Evolutionary conservation across 352 stramenopile genomes (phyloP), one percentile per base, ranked within the genome.

Genomic region (Saprolegnia diclina): DNA sequence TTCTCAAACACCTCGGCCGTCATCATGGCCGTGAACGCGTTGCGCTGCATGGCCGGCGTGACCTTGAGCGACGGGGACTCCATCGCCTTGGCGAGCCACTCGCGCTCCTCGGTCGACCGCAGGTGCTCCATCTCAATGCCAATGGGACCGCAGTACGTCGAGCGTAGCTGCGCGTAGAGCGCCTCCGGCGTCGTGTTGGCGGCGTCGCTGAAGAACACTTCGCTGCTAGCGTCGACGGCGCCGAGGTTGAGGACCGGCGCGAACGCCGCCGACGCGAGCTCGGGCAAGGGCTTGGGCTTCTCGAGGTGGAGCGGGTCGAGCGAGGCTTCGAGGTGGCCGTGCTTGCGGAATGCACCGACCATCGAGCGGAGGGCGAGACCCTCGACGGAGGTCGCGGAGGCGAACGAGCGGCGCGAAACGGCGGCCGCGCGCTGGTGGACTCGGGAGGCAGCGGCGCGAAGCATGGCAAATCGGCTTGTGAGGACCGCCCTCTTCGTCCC

Each of bases 111-210:
- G 0, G 65, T 4, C 0, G 77, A 81, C 24, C 79, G 79, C 16
- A 93, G 44, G 71, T 94, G 77, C 76, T 89, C 76, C 69, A 92
- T 92, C 75, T 95, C 85, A 64, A 87, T 88, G 35, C 86, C 85
- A 13, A 90, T 87, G 71, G 90, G 89, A 35, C 85, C 79, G 70
- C 83, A 92, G 71, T 95, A 95, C 21, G 77, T 73, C 16, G 71
- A 67, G 22, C 79, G 76, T 37, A 94, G 65, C 48, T 84, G 73
- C 14, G 88, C 77, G 73, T 89, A 92, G 37, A 85, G 72, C 38
- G 79, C 71, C 40, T 87, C 74, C 11, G 81, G 80, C 19, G 66
- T 81, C 10, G 67, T 29, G 19, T 59, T 59, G 0, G 65, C 73
- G 0, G 77, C 73, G 22, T 81, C 61, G 0, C 11, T 40, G 45